These are phyloP conservation scores for Gracilaria vermiculophylla DNA, from an alignment of 23 red algal species.

Conservation along the genomic window DNA sequence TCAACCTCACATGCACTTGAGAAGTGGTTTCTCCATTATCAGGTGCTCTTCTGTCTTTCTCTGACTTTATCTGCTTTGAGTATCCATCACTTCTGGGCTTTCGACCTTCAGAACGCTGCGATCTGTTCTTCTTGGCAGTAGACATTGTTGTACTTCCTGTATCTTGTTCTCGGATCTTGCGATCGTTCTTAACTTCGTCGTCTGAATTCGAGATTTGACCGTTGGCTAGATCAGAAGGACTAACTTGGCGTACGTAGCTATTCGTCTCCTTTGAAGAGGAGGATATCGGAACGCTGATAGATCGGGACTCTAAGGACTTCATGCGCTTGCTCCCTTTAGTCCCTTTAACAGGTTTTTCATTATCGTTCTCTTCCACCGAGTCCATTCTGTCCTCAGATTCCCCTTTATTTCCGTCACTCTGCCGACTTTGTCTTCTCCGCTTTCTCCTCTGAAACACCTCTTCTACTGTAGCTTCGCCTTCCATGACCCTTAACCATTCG, in stretches of 20 bases:
- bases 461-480: slow-evolving; percentile 55
- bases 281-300: not conserved
- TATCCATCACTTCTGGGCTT: not conserved
- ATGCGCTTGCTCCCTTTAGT: not conserved
- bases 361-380: not conserved
- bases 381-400: not conserved
- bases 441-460: slow-evolving; percentile 51
- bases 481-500: slow-evolving; percentile 69
- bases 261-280: not conserved
- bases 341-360: not conserved
- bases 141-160: not conserved
- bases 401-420: slow-evolving; percentile 4
- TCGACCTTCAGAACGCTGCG: not conserved
- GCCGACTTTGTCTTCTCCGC: slow-evolving; percentile 1
- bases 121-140: not conserved
- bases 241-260: not conserved
- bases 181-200: not conserved
- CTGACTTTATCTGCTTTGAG: not conserved
- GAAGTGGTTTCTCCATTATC: too few species aligned
- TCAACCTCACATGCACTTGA: not conserved
- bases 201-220: not conserved
- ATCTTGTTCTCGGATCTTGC: not conserved
- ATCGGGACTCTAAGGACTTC: not conserved
- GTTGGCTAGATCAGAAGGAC: not conserved
- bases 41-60: not conserved